Conservation (phyloP, 176 grass and related monocot species). For the Oropetium thomaeum region DNA sequence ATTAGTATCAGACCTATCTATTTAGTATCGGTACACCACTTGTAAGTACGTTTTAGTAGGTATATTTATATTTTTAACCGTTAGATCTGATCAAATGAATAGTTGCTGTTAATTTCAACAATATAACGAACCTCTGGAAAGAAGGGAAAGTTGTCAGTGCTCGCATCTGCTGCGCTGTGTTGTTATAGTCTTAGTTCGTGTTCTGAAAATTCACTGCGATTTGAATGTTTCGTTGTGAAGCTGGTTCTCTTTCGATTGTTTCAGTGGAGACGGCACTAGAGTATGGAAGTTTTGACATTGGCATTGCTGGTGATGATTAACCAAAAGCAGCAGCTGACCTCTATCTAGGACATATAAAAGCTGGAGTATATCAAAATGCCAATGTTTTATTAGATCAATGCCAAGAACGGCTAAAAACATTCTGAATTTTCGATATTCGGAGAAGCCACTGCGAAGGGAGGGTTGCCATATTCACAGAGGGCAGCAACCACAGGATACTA, state of each 20-base stretch:
- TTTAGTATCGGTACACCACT: no score
- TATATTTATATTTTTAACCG: no score
- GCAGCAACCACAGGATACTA: constrained; percentile 14
- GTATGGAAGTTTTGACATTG: neutral
- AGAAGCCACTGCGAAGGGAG: neutral
- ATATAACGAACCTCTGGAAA: no score
- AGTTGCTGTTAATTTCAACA: no score
- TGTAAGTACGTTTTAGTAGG: no score
- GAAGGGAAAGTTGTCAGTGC: neutral
- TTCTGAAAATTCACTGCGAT: neutral
- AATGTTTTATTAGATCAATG: neutral
- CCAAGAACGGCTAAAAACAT: neutral
- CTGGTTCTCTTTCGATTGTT: neutral
- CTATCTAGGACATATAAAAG: neutral
- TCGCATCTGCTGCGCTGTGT: neutral
- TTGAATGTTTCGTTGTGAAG: no score
- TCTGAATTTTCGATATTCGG: neutral
- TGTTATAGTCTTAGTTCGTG: neutral
- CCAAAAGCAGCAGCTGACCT: neutral
- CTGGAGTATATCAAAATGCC: neutral
- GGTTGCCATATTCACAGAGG: constrained; percentile 21
- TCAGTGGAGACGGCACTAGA: no score
- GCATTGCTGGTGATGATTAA: neutral
- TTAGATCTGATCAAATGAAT: no score
- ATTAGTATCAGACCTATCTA: no score